Percentiles rank a stretch among this genome's conserved stretches.
These are phyloP conservation scores for Asterochloris erici DNA, from an alignment of 139 green algal species.

Conservation along the genomic window DNA sequence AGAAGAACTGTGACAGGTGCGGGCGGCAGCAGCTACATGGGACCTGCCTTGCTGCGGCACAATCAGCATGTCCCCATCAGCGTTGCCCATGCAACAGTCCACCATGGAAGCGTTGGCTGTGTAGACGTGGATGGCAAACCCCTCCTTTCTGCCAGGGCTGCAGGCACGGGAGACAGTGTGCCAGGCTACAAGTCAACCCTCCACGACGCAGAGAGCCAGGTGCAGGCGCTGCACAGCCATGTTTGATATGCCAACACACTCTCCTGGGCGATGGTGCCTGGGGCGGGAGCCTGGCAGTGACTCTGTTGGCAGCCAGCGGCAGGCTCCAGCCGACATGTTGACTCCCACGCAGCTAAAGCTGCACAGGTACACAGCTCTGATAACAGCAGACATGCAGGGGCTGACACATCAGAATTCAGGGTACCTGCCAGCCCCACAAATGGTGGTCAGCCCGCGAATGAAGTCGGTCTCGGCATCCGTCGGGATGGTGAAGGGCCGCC, in stretches of 20 bases:
- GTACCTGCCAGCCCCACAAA: slow-evolving; percentile 81
- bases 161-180: not conserved
- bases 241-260: not conserved
- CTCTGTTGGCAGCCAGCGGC: too few relatives aligned
- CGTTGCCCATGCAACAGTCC: slow-evolving; percentile 78
- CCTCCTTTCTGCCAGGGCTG: slow-evolving; percentile 71
- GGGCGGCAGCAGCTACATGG: not conserved
- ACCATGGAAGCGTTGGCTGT: slow-evolving; percentile 66
- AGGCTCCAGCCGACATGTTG: too few relatives aligned
- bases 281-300: too few relatives aligned
- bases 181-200: not conserved
- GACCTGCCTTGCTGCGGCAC: slow-evolving; percentile 78
- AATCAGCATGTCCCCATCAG: slow-evolving; percentile 94
- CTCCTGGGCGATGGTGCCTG: too few relatives aligned
- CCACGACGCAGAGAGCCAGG: not conserved
- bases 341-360: too few relatives aligned
- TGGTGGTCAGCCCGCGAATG: slow-evolving; percentile 76
- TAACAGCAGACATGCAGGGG: not conserved
- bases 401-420: not conserved
- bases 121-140: slow-evolving; percentile 93
- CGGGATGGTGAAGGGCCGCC: slow-evolving; percentile 71
- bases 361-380: too few relatives aligned
- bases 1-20: not conserved
- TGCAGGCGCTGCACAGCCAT: not conserved
- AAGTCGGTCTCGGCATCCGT: slow-evolving; percentile 64